These are phyloP conservation scores for Pseudogymnoascus sp. DNA, from an alignment of 2,329 filamentous ascomycete genomes.

Conservation along the genomic window DNA sequence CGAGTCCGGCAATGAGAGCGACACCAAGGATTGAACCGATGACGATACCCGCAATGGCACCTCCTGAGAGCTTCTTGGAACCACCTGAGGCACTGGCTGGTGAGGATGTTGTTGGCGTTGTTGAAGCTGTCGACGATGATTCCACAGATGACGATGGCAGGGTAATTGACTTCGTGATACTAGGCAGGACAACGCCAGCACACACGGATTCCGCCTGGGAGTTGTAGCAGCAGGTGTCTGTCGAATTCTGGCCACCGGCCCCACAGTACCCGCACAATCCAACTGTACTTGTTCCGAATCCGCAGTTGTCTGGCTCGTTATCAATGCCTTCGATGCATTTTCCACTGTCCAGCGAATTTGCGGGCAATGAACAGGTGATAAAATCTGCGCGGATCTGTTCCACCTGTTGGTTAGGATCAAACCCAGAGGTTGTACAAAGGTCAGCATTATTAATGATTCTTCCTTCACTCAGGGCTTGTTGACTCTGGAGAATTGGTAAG, in stretches of 20 bases:
- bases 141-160: constrained; percentile 47
- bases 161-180: constrained; percentile 61
- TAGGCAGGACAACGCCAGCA: constrained; percentile 67
- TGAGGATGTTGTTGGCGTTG: constrained; percentile 15
- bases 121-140: constrained; percentile 13
- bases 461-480: constrained; percentile 83
- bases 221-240: constrained; percentile 89
- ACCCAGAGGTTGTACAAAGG: constrained; percentile 50
- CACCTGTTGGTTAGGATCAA: constrained; percentile 54
- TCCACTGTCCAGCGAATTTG: constrained; percentile 61
- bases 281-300: constrained; percentile 62
- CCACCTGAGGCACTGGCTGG: constrained; percentile 16
- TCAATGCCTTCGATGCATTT: constrained; percentile 67
- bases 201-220: constrained; percentile 70
- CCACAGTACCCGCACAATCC: constrained; percentile 85
- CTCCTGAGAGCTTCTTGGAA: constrained; percentile 60
- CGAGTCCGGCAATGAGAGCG: constrained; percentile 58
- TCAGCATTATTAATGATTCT: constrained; percentile 66
- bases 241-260: constrained; percentile 77
- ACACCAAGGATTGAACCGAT: constrained; percentile 70
- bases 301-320: constrained; percentile 85
- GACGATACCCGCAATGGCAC: constrained; percentile 84
- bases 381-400: constrained; percentile 88
- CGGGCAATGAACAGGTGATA: constrained; percentile 76
- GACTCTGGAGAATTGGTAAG: constrained; percentile 46